These are phyloP conservation scores for Trametes gibbosa DNA, from an alignment of 768 basidiomycete genomes.

Conservation along the genomic window DNA sequence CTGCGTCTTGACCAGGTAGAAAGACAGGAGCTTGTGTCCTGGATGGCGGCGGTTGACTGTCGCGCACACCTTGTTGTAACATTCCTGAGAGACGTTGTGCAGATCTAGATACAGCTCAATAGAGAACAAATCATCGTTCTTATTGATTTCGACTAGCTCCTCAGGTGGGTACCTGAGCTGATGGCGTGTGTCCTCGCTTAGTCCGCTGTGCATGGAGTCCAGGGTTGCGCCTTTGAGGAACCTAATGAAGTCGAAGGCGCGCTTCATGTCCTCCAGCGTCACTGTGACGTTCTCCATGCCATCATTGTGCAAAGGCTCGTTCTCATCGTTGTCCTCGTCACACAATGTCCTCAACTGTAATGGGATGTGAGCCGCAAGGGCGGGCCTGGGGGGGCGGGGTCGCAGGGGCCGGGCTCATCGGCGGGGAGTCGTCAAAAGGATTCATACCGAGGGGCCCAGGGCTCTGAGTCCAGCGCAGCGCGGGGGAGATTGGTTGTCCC, in stretches of 20 bases:
- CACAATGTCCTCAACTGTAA: not conserved
- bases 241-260: not conserved
- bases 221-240: not conserved
- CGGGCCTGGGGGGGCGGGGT: too few relatives aligned
- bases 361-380: too few relatives aligned
- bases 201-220: not conserved
- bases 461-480: too few relatives aligned
- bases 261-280: not conserved
- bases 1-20: not conserved
- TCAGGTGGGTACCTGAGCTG: not conserved
- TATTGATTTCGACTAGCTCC: not conserved
- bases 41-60: not conserved
- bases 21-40: not conserved
- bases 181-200: not conserved
- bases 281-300: not conserved
- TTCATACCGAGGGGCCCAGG: too few relatives aligned
- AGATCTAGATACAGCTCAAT: not conserved
- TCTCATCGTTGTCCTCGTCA: not conserved
- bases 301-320: not conserved
- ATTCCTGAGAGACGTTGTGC: not conserved
- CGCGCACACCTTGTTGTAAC: not conserved
- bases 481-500: too few relatives aligned
- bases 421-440: too few relatives aligned
- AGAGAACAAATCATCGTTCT: not conserved
- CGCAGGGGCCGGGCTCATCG: too few relatives aligned